phyloP scores from a whole-genome alignment of 768 basidiomycete species.

The Mycena pura region DNA sequence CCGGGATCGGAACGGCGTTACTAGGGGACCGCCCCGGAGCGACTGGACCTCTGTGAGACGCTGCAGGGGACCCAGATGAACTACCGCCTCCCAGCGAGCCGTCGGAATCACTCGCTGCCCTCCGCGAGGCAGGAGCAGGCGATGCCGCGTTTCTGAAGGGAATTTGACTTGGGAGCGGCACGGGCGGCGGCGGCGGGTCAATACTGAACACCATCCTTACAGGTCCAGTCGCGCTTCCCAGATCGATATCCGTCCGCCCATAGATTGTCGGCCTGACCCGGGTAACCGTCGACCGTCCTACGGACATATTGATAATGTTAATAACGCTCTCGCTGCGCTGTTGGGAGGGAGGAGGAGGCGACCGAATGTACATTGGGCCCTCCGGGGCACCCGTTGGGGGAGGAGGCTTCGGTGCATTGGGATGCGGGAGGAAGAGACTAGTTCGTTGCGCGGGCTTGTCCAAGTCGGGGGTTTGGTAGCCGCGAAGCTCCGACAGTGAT shows the following conservation, averaged over 20 bases:
- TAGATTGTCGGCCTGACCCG: slow-evolving; percentile 48
- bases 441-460: slow-evolving; percentile 35
- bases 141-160: slow-evolving; percentile 24
- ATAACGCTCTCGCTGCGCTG: slow-evolving; percentile 21
- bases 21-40: slow-evolving; percentile 6
- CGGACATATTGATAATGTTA: slow-evolving; percentile 24
- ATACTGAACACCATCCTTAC: slow-evolving; percentile 54
- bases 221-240: slow-evolving; percentile 48
- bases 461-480: slow-evolving; percentile 11
- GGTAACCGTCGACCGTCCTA: slow-evolving; percentile 23
- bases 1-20: slow-evolving; percentile 2
- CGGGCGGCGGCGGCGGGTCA: slow-evolving; percentile 45
- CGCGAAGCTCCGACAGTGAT: slow-evolving; percentile 31
- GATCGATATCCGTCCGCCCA: slow-evolving; percentile 49
- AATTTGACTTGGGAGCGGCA: slow-evolving; percentile 19
- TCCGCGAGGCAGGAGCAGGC: slow-evolving; percentile 1
- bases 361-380: slow-evolving; percentile 21
- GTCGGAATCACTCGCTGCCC: slow-evolving; percentile 8
- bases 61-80: slow-evolving; percentile 5
- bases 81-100: neutral
- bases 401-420: slow-evolving; percentile 57
- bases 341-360: slow-evolving; percentile 20
- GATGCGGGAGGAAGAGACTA: slow-evolving; percentile 60
- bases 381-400: slow-evolving; percentile 18
- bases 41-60: neutral